These are phyloP conservation scores for Paratinospora sagittata DNA, from an alignment of 164 flowering plant species.

Conservation along the genomic window DNA sequence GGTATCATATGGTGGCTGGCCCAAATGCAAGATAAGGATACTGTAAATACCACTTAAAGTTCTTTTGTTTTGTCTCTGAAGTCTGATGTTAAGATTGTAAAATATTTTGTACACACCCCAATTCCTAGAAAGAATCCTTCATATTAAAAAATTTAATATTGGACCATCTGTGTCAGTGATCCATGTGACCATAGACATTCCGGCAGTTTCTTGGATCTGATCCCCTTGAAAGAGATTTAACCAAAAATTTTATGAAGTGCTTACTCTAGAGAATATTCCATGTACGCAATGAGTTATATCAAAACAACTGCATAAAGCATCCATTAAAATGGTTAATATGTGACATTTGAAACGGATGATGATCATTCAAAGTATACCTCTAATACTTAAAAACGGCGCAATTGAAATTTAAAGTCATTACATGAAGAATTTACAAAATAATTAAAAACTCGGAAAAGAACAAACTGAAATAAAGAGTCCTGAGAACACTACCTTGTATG, in stretches of 20 bases:
- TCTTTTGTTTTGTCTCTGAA: too few species aligned
- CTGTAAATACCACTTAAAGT: too few species aligned
- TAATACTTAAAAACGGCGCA: background rate
- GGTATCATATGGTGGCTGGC: too few species aligned
- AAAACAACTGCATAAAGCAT: background rate
- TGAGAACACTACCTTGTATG: conserved; percentile 42
- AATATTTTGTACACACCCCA: too few species aligned
- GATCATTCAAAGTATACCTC: background rate
- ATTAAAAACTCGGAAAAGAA: background rate
- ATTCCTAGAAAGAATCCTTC: too few species aligned
- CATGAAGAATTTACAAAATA: background rate
- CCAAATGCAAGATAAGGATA: too few species aligned
- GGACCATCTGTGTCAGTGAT: background rate
- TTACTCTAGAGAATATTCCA: background rate
- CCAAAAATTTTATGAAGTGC: background rate
- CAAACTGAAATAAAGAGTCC: background rate
- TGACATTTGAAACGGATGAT: background rate
- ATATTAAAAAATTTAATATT: background rate
- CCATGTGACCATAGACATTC: background rate
- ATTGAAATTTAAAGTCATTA: background rate
- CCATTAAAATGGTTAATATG: background rate
- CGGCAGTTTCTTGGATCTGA: background rate
- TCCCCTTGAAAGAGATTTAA: background rate
- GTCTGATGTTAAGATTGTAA: too few species aligned
- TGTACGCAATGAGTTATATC: background rate